Percentiles rank a stretch among this genome's conserved stretches.
phyloP scores from a whole-genome alignment of 768 basidiomycete species.

The Suillus placidus region DNA sequence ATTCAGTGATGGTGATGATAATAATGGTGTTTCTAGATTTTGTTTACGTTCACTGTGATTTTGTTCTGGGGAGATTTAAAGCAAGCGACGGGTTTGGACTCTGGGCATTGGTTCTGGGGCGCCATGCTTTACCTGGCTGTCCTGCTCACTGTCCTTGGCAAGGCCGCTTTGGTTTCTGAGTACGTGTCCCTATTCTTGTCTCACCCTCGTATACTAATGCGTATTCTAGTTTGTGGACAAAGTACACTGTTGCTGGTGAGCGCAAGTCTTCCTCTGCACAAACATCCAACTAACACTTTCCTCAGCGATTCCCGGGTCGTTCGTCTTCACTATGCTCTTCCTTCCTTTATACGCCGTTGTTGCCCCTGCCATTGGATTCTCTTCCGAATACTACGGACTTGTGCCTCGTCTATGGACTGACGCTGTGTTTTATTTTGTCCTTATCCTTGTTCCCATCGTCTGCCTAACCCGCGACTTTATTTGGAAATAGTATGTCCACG shows the following conservation, averaged over 20 bases:
- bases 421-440: slow-evolving; percentile 85
- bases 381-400: slow-evolving; percentile 86
- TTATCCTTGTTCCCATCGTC: slow-evolving; percentile 81
- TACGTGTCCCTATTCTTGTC: slow-evolving; percentile 45
- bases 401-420: slow-evolving; percentile 91
- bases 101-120: slow-evolving; percentile 99
- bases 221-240: slow-evolving; percentile 88
- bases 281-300: slow-evolving; percentile 13
- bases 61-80: slow-evolving; percentile 95
- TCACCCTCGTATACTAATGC: not conserved
- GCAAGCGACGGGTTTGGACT: slow-evolving; percentile 75
- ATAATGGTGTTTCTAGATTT: slow-evolving; percentile 50
- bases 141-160: slow-evolving; percentile 92
- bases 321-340: slow-evolving; percentile 94
- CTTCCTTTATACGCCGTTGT: slow-evolving; percentile 88
- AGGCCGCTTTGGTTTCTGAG: slow-evolving; percentile 98
- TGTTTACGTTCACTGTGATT: slow-evolving; percentile 86
- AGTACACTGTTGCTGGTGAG: slow-evolving; percentile 92
- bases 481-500: slow-evolving; percentile 86
- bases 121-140: slow-evolving; percentile 94
- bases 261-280: slow-evolving; percentile 7
- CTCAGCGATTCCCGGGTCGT: slow-evolving; percentile 94
- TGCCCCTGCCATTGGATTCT: slow-evolving; percentile 86
- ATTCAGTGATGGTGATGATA: not conserved
- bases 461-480: slow-evolving; percentile 87